Evolutionary conservation across 768 basidiomycete species (phyloP), one percentile per base, ranked within the genome.

Genomic region (Leccinum olivaceopallidum): DNA sequence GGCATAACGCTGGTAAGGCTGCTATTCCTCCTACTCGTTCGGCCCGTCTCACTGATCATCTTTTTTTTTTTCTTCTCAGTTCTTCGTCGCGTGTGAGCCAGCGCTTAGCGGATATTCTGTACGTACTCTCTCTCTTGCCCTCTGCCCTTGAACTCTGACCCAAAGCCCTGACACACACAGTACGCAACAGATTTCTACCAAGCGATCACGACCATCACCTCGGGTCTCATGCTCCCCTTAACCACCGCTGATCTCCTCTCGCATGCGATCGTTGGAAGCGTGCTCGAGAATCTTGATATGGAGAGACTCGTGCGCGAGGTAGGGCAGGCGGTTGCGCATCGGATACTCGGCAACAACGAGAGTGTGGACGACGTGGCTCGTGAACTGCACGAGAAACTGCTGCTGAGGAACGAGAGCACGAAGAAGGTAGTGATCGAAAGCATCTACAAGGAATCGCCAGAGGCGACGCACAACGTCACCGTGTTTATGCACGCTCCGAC

Each of bases 11-110:
- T 98, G 62, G 95, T 94, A 71, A 70, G 88, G 75, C 22, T 52
- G 28, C 55, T 26, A 51, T 58, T 49, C 30, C 52, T 6, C 24
- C 61, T n/a, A 56, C 32, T 60, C 56, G 56, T 58, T 39, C 32
- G 0, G 13, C 20, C 39, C 24, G 13, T 26, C 13, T 32, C 3
- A 53, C 20, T 60, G 37, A 63, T 52, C 18, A 47, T 16, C 5
- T 63, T 44, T 61, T 60, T 48, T 60, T 60, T 6, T 72, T 12
- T 12, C 12, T 6, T 44, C 60, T 7, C 73, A 97, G 94, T 98
- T 98, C 78, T 95, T 97, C 73, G 96, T 98, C n/a, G 96, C 96
- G 30, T 98, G 96, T 77, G 96, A 98, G 75, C 95, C 96, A 59
- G 95, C 94, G 6, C 80, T 96, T 61, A 94, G 92, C 64, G 93